A percentile compares a stretch with the other conserved stretches of the same genome.
Conservation (phyloP, 495 filamentous ascomycete genomes). For the Tuber microsphaerosporum region DNA sequence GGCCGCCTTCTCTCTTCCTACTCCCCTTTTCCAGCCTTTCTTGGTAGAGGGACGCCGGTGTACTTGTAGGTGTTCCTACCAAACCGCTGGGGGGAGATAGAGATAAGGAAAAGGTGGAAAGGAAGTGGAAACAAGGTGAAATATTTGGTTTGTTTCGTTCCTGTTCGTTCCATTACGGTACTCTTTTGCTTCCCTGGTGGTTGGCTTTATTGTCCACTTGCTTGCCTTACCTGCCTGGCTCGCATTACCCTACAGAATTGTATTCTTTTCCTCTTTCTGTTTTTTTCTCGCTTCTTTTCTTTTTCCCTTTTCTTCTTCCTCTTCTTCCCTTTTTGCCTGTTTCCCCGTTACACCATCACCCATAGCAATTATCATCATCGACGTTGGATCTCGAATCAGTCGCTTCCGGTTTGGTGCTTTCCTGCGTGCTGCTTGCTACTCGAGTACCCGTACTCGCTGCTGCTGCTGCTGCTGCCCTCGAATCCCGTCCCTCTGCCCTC, state of each 20-base stretch:
- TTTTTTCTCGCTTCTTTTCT: neutral
- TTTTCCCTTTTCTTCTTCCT: neutral
- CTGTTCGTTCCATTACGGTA: neutral
- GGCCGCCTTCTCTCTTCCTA: neutral
- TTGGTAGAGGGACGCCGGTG: neutral
- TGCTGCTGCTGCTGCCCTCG: slow-evolving; percentile 23
- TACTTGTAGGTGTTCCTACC: neutral
- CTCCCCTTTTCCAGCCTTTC: neutral
- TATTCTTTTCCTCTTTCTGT: neutral
- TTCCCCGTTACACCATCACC: neutral
- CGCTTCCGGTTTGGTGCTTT: neutral
- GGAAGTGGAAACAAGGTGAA: neutral
- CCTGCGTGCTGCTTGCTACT: slow-evolving; percentile 17
- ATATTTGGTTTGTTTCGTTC: neutral
- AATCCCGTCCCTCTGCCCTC: slow-evolving; percentile 30
- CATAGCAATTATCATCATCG: neutral
- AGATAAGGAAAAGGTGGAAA: neutral
- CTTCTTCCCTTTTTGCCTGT: neutral
- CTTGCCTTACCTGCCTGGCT: neutral
- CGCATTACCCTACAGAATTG: neutral
- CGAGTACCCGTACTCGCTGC: too few relatives aligned
- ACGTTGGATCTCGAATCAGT: neutral
- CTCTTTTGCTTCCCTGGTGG: neutral
- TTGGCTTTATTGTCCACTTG: neutral
- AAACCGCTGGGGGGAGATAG: neutral